These are phyloP conservation scores for Hypoxylon subgilvum DNA, from an alignment of 495 filamentous ascomycete genomes.

Conservation along the genomic window DNA sequence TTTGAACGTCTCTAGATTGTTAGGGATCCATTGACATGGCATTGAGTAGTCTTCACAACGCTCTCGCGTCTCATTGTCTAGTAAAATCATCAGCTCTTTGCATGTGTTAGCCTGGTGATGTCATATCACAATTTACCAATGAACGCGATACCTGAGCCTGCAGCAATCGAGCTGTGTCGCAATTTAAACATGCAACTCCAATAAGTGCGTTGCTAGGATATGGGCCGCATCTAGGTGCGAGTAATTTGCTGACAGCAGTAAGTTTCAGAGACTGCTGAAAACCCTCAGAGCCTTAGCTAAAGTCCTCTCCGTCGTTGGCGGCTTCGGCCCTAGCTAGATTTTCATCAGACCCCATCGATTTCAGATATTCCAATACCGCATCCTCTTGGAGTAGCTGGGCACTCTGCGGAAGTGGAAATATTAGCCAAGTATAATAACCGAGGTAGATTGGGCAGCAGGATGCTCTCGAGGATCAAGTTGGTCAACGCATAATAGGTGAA, in stretches of 20 bases:
- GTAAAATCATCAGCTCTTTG: background rate
- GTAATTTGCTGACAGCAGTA: constrained; percentile 1
- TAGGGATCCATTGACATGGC: constrained; percentile 6
- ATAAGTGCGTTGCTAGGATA: constrained; percentile 3
- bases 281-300: constrained; percentile 53
- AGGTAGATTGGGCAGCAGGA: background rate
- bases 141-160: constrained; percentile 1
- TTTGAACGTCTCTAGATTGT: constrained; percentile 4
- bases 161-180: constrained; percentile 12
- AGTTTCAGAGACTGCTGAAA: background rate
- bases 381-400: constrained; percentile 43
- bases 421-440: constrained; percentile 36
- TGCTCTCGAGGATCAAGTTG: background rate
- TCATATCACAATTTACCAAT: constrained; percentile 15
- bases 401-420: constrained; percentile 42
- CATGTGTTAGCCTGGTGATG: background rate
- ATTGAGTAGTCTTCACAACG: constrained; percentile 1
- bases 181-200: constrained; percentile 14
- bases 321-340: constrained; percentile 44
- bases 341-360: constrained; percentile 48
- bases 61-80: background rate
- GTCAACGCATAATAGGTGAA: background rate
- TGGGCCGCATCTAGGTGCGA: background rate
- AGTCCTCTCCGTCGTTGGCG: constrained; percentile 55
- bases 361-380: constrained; percentile 53